A percentile compares a stretch with the other conserved stretches of the same genome.
phyloP scores from a whole-genome alignment of 1,284 basidiomycete species.

The Amylostereum areolatum region DNA sequence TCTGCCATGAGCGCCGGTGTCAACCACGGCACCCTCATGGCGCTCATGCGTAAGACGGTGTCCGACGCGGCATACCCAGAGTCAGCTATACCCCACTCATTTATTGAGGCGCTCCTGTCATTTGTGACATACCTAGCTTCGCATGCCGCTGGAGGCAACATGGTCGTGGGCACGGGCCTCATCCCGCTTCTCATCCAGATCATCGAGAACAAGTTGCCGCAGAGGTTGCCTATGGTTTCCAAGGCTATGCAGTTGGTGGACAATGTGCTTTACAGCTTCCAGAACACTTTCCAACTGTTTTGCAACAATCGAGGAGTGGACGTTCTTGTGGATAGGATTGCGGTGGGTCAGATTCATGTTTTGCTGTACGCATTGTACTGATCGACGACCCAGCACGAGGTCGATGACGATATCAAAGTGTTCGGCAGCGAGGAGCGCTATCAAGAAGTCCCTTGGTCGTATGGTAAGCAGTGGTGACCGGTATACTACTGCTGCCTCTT shows the following conservation, averaged over 20 bases:
- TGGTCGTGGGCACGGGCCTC: conserved; percentile 96
- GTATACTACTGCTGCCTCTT: conserved; percentile 1
- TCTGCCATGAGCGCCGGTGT: conserved; percentile 92
- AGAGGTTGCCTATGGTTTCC: conserved; percentile 69
- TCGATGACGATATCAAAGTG: conserved; percentile 61
- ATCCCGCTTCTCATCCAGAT: conserved; percentile 87
- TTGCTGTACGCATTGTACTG: neutral
- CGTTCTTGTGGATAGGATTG: conserved; percentile 79
- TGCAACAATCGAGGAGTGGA: conserved; percentile 83
- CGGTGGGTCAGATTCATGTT: conserved; percentile 41
- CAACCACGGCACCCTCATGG: conserved; percentile 93
- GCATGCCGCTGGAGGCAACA: conserved; percentile 80
- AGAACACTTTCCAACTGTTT: conserved; percentile 86
- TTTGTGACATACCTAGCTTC: conserved; percentile 88
- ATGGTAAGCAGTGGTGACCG: conserved; percentile 52
- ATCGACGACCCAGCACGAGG: conserved; percentile 50
- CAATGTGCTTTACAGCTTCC: conserved; percentile 85
- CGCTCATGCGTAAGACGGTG: conserved; percentile 76
- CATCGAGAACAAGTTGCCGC: conserved; percentile 69
- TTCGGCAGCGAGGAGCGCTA: conserved; percentile 37
- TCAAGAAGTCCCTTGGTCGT: conserved; percentile 47
- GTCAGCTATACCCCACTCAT: conserved; percentile 69
- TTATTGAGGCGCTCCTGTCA: conserved; percentile 81
- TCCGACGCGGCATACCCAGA: conserved; percentile 61
- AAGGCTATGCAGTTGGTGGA: conserved; percentile 91